Evolutionary conservation across 1,284 basidiomycete species (phyloP), one percentile per base, ranked within the genome.

Genomic region (Trametes sp.): DNA sequence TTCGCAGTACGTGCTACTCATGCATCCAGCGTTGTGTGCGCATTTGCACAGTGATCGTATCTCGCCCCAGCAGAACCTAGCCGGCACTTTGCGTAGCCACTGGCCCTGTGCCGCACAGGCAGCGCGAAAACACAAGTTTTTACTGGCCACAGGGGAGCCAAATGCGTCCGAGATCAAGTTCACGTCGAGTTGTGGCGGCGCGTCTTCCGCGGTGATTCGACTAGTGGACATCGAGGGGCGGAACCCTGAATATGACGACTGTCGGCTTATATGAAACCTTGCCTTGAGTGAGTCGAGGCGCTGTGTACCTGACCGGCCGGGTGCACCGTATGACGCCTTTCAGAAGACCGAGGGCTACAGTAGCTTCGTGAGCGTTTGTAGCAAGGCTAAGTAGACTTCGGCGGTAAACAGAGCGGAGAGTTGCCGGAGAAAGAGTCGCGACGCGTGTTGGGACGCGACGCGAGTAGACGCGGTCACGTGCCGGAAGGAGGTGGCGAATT

Each of bases 401-500:
- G n/a, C 11, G 31, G 31, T 33, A 33, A 33, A 33, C 31, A 33
- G 31, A 33, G 31, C 31, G 31, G 6, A 33, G 31, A 33, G 6
- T 33, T 33, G 31, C 31, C 31, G 31, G 31, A 33, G 31, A 33
- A 11, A 33, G 6, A 11, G 31, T 11, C 31, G 31, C 11, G 31
- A 44, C 11, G 26, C 31, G 54, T 36, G 33, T 33, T 11, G 9
- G 3, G 23, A 28, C 41, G 33, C 26, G 63, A 24, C 42, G 45
- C 36, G 59, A 33, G 35, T 21, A 42, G n/a, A 63, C 63, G 44
- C 64, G 64, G 54, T 66, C 68, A 71, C 69, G 68, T 68, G 66
- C 10, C 9, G 4, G 19, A n/a, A 31, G 7, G 46, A 16, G 56
- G 62, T 66, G 57, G 65, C 66, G 64, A 69, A 73, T 72, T 67